Evolutionary conservation across 192 early-diverging fungal species (phyloP), one percentile per base, ranked within the genome.

Genomic region (Dispira simplex): DNA sequence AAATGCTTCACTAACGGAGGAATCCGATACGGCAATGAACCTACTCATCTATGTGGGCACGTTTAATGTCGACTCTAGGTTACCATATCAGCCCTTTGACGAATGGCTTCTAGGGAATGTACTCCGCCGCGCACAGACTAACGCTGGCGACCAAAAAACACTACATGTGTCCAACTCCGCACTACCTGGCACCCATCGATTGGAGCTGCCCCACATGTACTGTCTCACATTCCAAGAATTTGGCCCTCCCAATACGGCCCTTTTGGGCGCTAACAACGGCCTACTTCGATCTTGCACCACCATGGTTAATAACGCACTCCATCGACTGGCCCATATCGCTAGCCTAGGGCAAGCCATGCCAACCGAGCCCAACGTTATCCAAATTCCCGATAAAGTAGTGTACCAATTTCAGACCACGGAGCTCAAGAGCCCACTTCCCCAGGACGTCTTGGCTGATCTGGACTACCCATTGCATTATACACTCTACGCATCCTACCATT

Each of bases 21-120:
- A 39, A 39, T 39, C 21, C 54, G 3, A 13, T 28, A 26, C 54
- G 3, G 20, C 13, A 3, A 27, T 6, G 18, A 32, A 44, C 58
- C 13, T 60, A 5, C 26, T 44, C 12, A 27, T 60, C 26, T 60
- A n/a, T 27, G 43, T 21, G 26, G 58, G 58, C 32, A 60, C 58
- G 14, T 60, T n/a, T 27, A 60, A 60, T 13, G 58, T 27, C 32
- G 21, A 60, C 5, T 44, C 39, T 14, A 11, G 32, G 13, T 44
- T 60, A 44, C 58, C 58, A 2, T 60, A 60, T 44, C 58, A 60
- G 43, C 32, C 58, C 58, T 27, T 60, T 18, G 58, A 60, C 32
- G 32, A 27, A 18, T 60, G 58, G 58, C 58, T 60, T 1, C 27
- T 60, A 12, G 32, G 14, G 10, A 28, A 28, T 13, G 23, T 56